phyloP scores from a whole-genome alignment of 768 basidiomycete species.

The Inosperma sp. region DNA sequence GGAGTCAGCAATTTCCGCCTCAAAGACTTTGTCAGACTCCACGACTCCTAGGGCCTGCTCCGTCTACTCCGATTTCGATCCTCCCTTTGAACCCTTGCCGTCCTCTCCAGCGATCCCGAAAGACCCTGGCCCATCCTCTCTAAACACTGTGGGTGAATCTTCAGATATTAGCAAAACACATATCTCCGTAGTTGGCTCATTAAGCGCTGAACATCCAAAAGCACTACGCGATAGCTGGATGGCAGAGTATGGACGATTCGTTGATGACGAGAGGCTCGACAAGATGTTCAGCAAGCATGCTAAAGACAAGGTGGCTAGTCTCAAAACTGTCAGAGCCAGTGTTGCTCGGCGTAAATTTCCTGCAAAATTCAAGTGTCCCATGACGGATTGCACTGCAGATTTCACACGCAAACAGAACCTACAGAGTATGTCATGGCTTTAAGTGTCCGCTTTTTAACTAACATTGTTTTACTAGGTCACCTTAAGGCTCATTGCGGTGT shows the following conservation, averaged over 20 bases:
- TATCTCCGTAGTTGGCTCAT: too few relatives aligned
- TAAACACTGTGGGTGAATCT: too few relatives aligned
- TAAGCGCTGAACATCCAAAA: neutral
- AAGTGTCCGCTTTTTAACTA: neutral
- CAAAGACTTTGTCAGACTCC: too few relatives aligned
- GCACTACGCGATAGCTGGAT: constrained; percentile 3
- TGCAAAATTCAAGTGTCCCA: constrained; percentile 21
- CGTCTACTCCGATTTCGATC: too few relatives aligned
- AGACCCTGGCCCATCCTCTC: too few relatives aligned
- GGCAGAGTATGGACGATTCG: neutral
- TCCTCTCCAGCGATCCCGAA: too few relatives aligned
- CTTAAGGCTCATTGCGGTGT: constrained; percentile 20
- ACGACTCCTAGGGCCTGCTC: too few relatives aligned
- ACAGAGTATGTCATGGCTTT: constrained; percentile 19
- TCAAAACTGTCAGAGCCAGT: constrained; percentile 17
- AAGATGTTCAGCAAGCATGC: constrained; percentile 12
- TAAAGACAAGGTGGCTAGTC: constrained; percentile 16
- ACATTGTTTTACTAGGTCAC: constrained; percentile 9
- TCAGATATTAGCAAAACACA: too few relatives aligned
- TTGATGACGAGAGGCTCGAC: neutral
- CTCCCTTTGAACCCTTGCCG: too few relatives aligned
- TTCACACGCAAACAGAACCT: constrained; percentile 28
- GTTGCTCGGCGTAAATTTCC: constrained; percentile 16
- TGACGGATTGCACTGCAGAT: constrained; percentile 17
- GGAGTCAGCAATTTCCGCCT: too few relatives aligned